Percentiles rank a stretch among this genome's conserved stretches.
Evolutionary conservation across 2,329 filamentous ascomycete species (phyloP).

Genomic region (Aureobasidium sp.): DNA sequence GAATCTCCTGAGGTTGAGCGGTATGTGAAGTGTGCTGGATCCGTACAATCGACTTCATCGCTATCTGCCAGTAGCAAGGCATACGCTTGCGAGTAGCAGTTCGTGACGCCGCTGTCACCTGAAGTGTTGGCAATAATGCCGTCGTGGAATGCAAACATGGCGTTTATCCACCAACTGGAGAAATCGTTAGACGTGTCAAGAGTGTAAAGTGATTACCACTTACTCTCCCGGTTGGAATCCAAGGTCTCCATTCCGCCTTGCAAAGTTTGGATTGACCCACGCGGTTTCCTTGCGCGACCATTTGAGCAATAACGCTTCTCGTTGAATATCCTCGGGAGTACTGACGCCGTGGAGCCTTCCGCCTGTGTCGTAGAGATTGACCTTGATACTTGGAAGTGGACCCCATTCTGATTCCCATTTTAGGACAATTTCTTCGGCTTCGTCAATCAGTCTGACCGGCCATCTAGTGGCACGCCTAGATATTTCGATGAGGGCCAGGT

Average conservation of each 20-base stretch:
- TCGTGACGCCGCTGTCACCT: constrained; percentile 37
- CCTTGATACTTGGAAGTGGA: constrained; percentile 31
- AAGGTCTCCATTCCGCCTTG: constrained; percentile 34
- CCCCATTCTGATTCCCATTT: constrained; percentile 36
- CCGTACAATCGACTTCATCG: constrained; percentile 32
- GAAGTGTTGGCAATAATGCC: constrained; percentile 41
- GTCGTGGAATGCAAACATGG: constrained; percentile 40
- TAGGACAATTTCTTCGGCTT: constrained; percentile 37
- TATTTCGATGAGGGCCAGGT: constrained; percentile 38
- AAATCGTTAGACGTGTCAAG: background rate
- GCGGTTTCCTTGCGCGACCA: constrained; percentile 26
- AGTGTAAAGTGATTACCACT: constrained; percentile 16
- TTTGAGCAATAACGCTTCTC: constrained; percentile 29
- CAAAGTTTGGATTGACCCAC: constrained; percentile 27
- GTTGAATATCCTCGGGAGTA: constrained; percentile 31
- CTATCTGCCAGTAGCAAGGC: constrained; percentile 37
- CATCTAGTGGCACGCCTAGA: constrained; percentile 41
- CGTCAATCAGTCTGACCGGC: constrained; percentile 39
- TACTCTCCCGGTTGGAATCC: constrained; percentile 43
- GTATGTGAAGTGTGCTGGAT: constrained; percentile 36
- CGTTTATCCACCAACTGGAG: constrained; percentile 44
- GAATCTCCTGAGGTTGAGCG: constrained; percentile 33
- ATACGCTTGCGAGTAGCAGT: constrained; percentile 38
- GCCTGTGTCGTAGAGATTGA: constrained; percentile 37
- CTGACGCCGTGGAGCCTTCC: constrained; percentile 39